phyloP scores from a whole-genome alignment of 177 flowering plant species.

The Vitis hybrid region DNA sequence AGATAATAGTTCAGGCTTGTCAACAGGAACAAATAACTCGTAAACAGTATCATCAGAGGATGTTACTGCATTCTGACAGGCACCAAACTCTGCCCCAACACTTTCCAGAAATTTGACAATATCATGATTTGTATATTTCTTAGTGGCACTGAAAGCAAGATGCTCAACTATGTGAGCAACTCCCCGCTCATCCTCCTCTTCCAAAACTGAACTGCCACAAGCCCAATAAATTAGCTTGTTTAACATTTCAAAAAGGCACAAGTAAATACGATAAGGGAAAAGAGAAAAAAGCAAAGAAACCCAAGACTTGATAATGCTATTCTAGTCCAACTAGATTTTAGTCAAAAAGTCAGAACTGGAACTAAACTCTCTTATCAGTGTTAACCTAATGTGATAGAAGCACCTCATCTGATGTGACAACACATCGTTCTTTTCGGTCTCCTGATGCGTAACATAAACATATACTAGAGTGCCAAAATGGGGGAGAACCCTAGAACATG shows the following conservation, averaged over 20 bases:
- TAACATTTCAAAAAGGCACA: not conserved
- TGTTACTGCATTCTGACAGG: slow-evolving; percentile 94
- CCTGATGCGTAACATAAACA: too few species aligned
- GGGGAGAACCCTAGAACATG: too few species aligned
- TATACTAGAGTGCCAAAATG: too few species aligned
- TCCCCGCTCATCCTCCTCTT: slow-evolving; percentile 95
- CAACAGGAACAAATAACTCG: slow-evolving; percentile 92
- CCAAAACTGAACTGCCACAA: slow-evolving; percentile 90
- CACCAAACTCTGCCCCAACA: slow-evolving; percentile 94
- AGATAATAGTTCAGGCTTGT: slow-evolving; percentile 88
- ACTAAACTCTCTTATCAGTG: too few species aligned
- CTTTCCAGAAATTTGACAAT: slow-evolving; percentile 89
- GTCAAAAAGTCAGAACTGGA: too few species aligned
- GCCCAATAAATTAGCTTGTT: slow-evolving; percentile 21
- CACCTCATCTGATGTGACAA: too few species aligned
- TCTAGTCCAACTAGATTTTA: not conserved
- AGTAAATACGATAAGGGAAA: not conserved
- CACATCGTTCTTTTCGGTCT: too few species aligned
- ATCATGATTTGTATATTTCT: slow-evolving; percentile 85
- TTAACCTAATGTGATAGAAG: too few species aligned
- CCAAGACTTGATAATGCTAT: not conserved
- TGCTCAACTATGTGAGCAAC: slow-evolving; percentile 98
- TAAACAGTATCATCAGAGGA: slow-evolving; percentile 92
- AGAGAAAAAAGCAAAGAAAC: not conserved
- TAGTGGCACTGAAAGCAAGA: slow-evolving; percentile 93